A percentile compares a stretch with the other conserved stretches of the same genome.
phyloP scores from a whole-genome alignment of 2,329 filamentous ascomycete genomes.

The Fusarium penzigii region DNA sequence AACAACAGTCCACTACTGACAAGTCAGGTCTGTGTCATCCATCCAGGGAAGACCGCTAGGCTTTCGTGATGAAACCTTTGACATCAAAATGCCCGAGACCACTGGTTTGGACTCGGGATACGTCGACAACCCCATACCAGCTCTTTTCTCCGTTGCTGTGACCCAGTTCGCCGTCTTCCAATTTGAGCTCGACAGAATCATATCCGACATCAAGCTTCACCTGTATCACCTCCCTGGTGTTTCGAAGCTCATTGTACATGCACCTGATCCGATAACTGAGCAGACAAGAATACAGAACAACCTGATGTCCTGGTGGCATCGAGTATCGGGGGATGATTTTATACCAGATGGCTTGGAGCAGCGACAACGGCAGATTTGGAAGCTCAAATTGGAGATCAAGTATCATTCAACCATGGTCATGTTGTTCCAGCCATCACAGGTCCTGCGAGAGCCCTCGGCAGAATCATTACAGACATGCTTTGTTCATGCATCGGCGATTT shows the following conservation, averaged over 20 bases:
- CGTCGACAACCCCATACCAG: background rate
- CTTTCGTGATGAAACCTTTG: conserved; percentile 40
- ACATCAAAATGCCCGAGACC: conserved; percentile 26
- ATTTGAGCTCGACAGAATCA: conserved; percentile 27
- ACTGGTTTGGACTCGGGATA: background rate
- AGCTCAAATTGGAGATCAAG: conserved; percentile 31
- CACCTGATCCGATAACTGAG: conserved; percentile 2
- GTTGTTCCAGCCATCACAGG: conserved; percentile 39
- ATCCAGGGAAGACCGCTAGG: conserved; percentile 41
- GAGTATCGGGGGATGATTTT: conserved; percentile 2
- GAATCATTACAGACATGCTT: conserved; percentile 34
- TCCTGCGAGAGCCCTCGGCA: conserved; percentile 30
- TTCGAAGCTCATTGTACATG: conserved; percentile 14
- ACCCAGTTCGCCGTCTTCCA: conserved; percentile 27
- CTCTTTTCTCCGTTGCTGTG: conserved; percentile 5
- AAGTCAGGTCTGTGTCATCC: conserved; percentile 34
- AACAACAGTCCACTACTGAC: background rate
- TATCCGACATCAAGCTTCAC: conserved; percentile 27
- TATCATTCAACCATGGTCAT: conserved; percentile 37
- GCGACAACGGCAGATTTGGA: conserved; percentile 11
- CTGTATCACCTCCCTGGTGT: conserved; percentile 25
- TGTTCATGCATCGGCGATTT: conserved; percentile 24
- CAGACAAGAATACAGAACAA: conserved; percentile 16
- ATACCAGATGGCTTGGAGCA: conserved; percentile 5
- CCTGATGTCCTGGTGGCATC: conserved; percentile 13